These are phyloP conservation scores for Bondarzewia mesenterica DNA, from an alignment of 1,284 basidiomycete species.

Conservation along the genomic window DNA sequence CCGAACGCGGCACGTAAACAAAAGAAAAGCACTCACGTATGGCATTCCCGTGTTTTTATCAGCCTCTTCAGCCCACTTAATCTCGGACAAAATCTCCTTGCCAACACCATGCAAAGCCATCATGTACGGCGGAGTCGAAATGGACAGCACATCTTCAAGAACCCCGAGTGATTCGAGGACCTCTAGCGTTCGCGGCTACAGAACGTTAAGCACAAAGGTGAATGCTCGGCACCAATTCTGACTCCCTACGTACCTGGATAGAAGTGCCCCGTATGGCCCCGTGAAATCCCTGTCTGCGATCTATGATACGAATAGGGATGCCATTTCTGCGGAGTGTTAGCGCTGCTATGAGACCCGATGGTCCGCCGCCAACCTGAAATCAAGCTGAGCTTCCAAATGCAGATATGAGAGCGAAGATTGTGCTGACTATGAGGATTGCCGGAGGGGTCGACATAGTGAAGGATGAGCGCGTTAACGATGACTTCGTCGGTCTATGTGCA, in stretches of 20 bases:
- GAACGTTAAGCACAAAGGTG: neutral
- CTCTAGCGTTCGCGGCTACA: slow-evolving; percentile 10
- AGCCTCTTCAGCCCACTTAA: slow-evolving; percentile 5
- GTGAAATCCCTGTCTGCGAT: slow-evolving; percentile 12
- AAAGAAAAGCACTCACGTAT: slow-evolving; percentile 7
- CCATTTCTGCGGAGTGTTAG: slow-evolving; percentile 16
- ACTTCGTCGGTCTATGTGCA: too few relatives aligned
- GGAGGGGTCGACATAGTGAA: neutral
- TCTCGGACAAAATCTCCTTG: neutral
- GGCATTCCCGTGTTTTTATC: slow-evolving; percentile 4
- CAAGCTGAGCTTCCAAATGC: neutral
- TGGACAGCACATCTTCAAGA: slow-evolving; percentile 8
- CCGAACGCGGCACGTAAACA: neutral
- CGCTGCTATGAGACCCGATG: slow-evolving; percentile 18
- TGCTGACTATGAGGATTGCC: neutral
- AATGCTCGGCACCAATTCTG: neutral
- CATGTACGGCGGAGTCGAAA: slow-evolving; percentile 2
- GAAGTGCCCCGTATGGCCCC: slow-evolving; percentile 12
- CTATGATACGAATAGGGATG: slow-evolving; percentile 17
- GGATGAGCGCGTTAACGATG: too few relatives aligned
- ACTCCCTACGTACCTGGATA: slow-evolving; percentile 8
- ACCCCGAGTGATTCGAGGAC: slow-evolving; percentile 10
- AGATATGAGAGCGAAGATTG: neutral
- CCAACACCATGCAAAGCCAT: slow-evolving; percentile 6
- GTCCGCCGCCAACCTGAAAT: slow-evolving; percentile 19